Evolutionary conservation across 768 basidiomycete species (phyloP).

Genomic region (Ramaria sp.): DNA sequence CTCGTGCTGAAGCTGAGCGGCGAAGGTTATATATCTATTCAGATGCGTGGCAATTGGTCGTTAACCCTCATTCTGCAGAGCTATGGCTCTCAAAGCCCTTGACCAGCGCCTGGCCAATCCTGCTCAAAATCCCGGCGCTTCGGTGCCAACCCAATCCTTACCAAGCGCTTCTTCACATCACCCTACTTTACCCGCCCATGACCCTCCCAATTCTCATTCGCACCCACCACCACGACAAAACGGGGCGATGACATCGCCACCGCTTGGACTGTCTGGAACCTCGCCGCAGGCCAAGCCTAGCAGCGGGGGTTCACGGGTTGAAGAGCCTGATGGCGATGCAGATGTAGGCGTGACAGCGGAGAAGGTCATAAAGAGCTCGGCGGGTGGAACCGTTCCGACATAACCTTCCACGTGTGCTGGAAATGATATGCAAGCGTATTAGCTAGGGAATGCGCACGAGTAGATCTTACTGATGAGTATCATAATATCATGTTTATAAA

Average conservation of each 20-base stretch:
- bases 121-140: conserved; percentile 11
- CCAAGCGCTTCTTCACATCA: not conserved
- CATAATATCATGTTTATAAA: not conserved
- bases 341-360: not conserved
- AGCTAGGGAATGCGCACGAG: not conserved
- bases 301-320: not conserved
- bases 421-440: too few species aligned
- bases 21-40: conserved; percentile 50
- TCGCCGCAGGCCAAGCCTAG: not conserved
- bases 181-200: not conserved
- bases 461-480: not conserved
- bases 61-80: conserved; percentile 34
- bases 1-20: conserved; percentile 93
- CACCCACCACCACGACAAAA: not conserved
- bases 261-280: not conserved
- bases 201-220: not conserved
- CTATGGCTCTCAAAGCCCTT: conserved; percentile 91
- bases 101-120: conserved; percentile 82
- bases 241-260: not conserved
- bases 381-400: not conserved
- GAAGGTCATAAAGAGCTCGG: not conserved
- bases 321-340: not conserved
- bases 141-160: not conserved
- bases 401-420: not conserved
- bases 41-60: not conserved